Conservation (phyloP, 805 yeast genomes). For the Limtongia smithiae region DNA sequence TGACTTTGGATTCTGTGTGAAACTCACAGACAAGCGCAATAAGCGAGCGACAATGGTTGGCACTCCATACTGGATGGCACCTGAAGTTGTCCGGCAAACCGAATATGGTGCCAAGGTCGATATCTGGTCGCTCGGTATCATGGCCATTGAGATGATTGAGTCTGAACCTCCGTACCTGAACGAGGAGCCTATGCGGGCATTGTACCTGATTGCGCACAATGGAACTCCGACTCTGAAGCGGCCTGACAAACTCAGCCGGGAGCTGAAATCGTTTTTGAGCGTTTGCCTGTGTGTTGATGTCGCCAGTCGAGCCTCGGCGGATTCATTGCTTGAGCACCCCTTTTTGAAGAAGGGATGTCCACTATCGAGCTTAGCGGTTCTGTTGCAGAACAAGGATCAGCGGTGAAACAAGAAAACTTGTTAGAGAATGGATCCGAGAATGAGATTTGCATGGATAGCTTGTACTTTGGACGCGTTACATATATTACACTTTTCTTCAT, state of each 20-base stretch:
- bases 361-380: conserved; percentile 48
- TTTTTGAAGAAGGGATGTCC: conserved; percentile 56
- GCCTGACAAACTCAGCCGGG: conserved; percentile 67
- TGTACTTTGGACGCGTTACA: no score
- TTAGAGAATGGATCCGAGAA: no score
- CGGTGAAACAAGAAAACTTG: no score
- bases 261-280: conserved; percentile 79
- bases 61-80: conserved; percentile 90
- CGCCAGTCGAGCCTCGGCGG: conserved; percentile 83
- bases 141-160: conserved; percentile 85
- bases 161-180: conserved; percentile 81
- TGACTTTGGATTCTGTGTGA: conserved; percentile 87
- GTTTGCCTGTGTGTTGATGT: conserved; percentile 95
- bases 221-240: conserved; percentile 73
- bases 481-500: no score
- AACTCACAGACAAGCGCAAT: conserved; percentile 65
- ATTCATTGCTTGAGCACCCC: conserved; percentile 74
- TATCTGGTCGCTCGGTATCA: conserved; percentile 78
- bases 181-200: conserved; percentile 73
- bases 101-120: conserved; percentile 81
- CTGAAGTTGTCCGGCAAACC: conserved; percentile 75
- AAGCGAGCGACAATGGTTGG: conserved; percentile 86
- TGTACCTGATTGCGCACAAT: conserved; percentile 71
- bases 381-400: no score
- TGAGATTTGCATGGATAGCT: no score